phyloP scores from a whole-genome alignment of 2,329 filamentous ascomycete species.

The Penicillium sp. region DNA sequence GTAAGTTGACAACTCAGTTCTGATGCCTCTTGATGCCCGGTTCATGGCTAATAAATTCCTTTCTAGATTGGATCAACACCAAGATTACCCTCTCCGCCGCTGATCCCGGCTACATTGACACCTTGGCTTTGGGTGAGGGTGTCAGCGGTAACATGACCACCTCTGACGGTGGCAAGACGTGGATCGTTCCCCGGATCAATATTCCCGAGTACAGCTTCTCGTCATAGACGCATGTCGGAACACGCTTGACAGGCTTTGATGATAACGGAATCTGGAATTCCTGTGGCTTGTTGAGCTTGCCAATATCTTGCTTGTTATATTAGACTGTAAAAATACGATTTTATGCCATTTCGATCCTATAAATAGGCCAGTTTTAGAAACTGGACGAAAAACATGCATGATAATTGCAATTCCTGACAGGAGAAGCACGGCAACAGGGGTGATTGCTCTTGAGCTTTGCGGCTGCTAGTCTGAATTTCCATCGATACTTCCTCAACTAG shows the following conservation, averaged over 20 bases:
- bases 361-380: not conserved
- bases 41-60: not conserved
- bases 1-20: constrained; percentile 18
- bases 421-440: too few species aligned
- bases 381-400: not conserved
- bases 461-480: too few species aligned
- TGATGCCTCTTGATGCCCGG: too few species aligned
- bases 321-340: not conserved
- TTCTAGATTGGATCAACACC: constrained; percentile 41
- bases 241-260: not conserved
- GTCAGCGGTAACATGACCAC: constrained; percentile 46
- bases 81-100: constrained; percentile 37
- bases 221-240: not conserved
- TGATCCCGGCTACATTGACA: constrained; percentile 39
- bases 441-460: too few species aligned
- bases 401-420: too few species aligned
- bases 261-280: not conserved
- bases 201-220: constrained; percentile 31
- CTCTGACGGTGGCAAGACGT: constrained; percentile 45
- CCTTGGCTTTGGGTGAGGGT: constrained; percentile 37
- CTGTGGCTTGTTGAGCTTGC: not conserved
- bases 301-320: not conserved
- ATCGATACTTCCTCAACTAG: too few species aligned
- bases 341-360: not conserved
- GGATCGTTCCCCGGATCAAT: constrained; percentile 43